A percentile compares a stretch with the other conserved stretches of the same genome.
Conservation (phyloP, 768 basidiomycete genomes). For the Lactifluus hygrophoroides region DNA sequence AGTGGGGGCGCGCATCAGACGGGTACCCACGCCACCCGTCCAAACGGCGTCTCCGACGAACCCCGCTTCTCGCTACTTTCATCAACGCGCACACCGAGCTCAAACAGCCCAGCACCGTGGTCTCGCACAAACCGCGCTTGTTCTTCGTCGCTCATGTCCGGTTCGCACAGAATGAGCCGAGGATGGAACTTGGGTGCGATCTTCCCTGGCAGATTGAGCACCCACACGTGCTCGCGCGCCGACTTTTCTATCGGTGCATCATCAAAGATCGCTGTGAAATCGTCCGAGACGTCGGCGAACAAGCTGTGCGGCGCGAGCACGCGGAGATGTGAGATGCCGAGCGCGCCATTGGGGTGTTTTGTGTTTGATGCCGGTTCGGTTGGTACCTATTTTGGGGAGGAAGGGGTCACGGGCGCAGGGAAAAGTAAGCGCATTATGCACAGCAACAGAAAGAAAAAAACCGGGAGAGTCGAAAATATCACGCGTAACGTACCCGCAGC, state of each 20-base stretch:
- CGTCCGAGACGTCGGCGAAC: constrained; percentile 28
- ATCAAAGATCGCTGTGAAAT: constrained; percentile 45
- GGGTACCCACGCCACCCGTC: constrained; percentile 38
- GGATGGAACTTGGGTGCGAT: constrained; percentile 14
- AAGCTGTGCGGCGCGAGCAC: constrained; percentile 30
- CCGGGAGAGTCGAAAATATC: not conserved
- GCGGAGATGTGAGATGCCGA: constrained; percentile 42
- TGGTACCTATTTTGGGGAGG: constrained; percentile 36
- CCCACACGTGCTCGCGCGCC: constrained; percentile 7
- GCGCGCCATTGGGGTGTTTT: constrained; percentile 42
- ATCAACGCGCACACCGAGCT: constrained; percentile 42
- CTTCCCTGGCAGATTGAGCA: constrained; percentile 7
- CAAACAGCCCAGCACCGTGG: constrained; percentile 37
- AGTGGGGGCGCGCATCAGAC: not conserved
- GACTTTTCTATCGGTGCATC: constrained; percentile 25
- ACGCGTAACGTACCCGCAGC: constrained; percentile 37
- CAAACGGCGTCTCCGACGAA: constrained; percentile 38
- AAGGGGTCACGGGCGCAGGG: no score
- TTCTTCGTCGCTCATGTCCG: constrained; percentile 27
- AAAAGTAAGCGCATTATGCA: not conserved
- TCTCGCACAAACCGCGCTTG: constrained; percentile 28
- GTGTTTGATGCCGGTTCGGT: constrained; percentile 37
- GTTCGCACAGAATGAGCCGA: constrained; percentile 31
- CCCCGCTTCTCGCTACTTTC: constrained; percentile 25
- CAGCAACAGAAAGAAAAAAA: not conserved